These are phyloP conservation scores for Starmerella kuoi DNA, from an alignment of 805 yeast genomes.

Conservation along the genomic window DNA sequence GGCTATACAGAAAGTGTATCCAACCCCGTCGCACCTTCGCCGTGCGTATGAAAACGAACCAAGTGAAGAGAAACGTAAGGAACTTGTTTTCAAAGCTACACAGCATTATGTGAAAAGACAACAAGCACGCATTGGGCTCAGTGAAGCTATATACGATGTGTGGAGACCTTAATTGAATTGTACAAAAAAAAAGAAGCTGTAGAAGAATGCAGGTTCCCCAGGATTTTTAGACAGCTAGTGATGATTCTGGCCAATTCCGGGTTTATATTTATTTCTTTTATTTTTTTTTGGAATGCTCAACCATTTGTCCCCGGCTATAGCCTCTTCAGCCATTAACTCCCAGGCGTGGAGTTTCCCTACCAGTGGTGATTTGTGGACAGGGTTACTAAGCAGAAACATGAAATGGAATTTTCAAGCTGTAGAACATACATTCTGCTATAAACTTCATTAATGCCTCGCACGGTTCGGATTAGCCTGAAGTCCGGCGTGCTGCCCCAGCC, in stretches of 20 bases:
- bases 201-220: not conserved
- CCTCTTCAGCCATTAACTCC: too few relatives aligned
- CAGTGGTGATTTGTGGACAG: too few relatives aligned
- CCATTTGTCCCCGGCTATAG: too few relatives aligned
- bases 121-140: slow-evolving; percentile 21
- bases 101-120: slow-evolving; percentile 39
- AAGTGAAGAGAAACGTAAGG: slow-evolving; percentile 28
- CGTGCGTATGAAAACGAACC: slow-evolving; percentile 32
- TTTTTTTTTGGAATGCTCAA: too few relatives aligned
- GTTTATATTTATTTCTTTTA: too few relatives aligned
- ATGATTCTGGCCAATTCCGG: too few relatives aligned
- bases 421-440: too few relatives aligned
- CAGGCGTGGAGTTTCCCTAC: too few relatives aligned
- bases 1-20: slow-evolving; percentile 55
- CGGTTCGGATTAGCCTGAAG: slow-evolving; percentile 36
- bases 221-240: not conserved
- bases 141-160: slow-evolving; percentile 35
- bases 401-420: too few relatives aligned
- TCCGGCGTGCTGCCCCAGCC: slow-evolving; percentile 75
- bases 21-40: slow-evolving; percentile 56
- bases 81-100: slow-evolving; percentile 29
- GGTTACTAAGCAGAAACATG: too few relatives aligned
- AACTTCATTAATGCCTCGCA: slow-evolving; percentile 19
- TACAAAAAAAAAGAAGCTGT: not conserved
- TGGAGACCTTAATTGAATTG: slow-evolving; percentile 42